Evolutionary conservation across 768 basidiomycete genomes (phyloP).

Genomic region (Termitomyces heimii): DNA sequence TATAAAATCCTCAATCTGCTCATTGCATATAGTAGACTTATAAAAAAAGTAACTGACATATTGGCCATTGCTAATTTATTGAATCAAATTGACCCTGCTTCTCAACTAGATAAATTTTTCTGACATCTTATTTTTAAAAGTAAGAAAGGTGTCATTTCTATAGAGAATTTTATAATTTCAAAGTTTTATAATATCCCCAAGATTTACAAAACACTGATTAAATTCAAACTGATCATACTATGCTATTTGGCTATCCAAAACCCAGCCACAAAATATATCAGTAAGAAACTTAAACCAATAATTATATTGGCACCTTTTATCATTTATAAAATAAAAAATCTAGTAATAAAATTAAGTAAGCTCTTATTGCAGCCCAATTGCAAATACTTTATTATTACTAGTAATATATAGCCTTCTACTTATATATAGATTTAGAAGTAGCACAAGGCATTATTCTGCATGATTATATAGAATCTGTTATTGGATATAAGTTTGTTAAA

Average conservation of each 20-base stretch:
- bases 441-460: neutral
- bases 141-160: neutral
- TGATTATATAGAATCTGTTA: too few relatives aligned
- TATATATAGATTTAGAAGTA: neutral
- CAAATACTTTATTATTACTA: neutral
- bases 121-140: neutral
- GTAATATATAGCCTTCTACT: neutral
- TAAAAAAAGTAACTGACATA: neutral
- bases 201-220: neutral
- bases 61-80: neutral
- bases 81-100: neutral
- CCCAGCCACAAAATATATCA: neutral
- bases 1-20: neutral
- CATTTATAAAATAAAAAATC: neutral
- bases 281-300: neutral
- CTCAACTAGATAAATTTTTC: neutral
- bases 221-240: neutral
- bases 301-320: neutral
- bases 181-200: neutral
- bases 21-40: neutral
- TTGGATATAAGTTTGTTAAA: neutral
- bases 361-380: neutral
- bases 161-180: neutral
- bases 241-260: neutral
- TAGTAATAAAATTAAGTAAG: neutral